phyloP scores from a whole-genome alignment of 306 rosid species.

The Vicia faba region DNA sequence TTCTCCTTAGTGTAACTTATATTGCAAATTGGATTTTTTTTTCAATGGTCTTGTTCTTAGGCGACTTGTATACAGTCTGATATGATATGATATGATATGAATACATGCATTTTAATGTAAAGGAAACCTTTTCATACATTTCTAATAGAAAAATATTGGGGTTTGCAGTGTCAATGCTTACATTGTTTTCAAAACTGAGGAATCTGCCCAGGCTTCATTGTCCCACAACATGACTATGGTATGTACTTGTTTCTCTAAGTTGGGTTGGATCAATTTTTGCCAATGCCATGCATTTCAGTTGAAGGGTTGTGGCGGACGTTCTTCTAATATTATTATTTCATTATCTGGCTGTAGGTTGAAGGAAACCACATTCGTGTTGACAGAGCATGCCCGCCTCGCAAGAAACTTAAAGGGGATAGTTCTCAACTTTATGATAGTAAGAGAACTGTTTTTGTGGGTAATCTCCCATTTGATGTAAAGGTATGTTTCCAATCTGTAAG shows the following conservation, averaged over 20 bases:
- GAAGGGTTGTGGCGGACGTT: not conserved
- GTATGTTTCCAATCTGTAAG: conserved; percentile 44
- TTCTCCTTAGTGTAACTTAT: conserved; percentile 15
- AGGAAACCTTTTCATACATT: conserved; percentile 18
- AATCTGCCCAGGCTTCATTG: conserved; percentile 83
- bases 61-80: not conserved
- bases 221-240: conserved; percentile 89
- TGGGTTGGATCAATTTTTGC: not conserved
- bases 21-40: not conserved
- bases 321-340: conserved; percentile 2
- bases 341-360: conserved; percentile 58
- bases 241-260: conserved; percentile 34
- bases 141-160: conserved; percentile 35
- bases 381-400: conserved; percentile 97
- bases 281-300: not conserved
- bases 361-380: conserved; percentile 95
- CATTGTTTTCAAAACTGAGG: conserved; percentile 70
- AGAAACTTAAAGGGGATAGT: conserved; percentile 77
- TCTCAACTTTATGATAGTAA: conserved; percentile 64
- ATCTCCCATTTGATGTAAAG: conserved; percentile 95
- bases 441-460: conserved; percentile 94
- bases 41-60: not conserved
- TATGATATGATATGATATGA: not conserved
- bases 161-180: conserved; percentile 81
- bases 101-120: conserved; percentile 1